These are phyloP conservation scores for Crithidia mellificae DNA, from an alignment of 208 protist genomes.

Conservation along the genomic window DNA sequence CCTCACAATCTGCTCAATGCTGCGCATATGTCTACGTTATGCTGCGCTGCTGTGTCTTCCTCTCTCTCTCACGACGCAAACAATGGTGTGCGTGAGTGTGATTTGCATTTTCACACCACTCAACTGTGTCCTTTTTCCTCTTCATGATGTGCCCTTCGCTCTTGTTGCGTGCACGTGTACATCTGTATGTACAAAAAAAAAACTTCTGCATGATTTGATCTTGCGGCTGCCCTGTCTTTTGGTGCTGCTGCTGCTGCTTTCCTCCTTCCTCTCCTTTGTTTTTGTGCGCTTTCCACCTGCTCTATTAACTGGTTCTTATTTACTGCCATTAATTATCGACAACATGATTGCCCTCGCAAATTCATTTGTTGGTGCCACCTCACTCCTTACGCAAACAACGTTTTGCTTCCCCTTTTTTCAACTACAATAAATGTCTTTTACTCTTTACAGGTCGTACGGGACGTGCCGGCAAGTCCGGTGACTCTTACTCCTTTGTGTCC, in stretches of 20 bases:
- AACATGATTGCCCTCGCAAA: not conserved
- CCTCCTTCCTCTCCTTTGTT: slow-evolving; percentile 11
- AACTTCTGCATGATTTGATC: not conserved
- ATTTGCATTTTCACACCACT: not conserved
- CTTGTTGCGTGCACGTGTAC: not conserved
- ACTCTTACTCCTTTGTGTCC: slow-evolving; percentile 89
- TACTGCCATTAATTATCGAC: no score
- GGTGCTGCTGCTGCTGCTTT: slow-evolving; percentile 5
- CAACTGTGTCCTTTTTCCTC: no score
- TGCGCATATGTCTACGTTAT: not conserved
- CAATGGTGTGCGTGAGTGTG: not conserved
- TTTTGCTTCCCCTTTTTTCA: no score
- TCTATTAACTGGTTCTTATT: no score
- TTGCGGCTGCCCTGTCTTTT: not conserved
- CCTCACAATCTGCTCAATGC: not conserved
- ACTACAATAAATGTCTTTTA: slow-evolving; percentile 15
- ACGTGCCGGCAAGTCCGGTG: slow-evolving; percentile 82
- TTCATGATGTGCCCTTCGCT: no score
- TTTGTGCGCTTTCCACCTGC: no score
- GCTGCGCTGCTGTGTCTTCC: not conserved
- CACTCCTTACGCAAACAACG: no score
- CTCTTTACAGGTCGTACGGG: slow-evolving; percentile 76
- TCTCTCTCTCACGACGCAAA: not conserved
- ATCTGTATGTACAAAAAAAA: slow-evolving; percentile 7
- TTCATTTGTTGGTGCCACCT: slow-evolving; percentile 18